Conservation (phyloP, 495 filamentous ascomycete genomes). For the Penicillium coffeae region DNA sequence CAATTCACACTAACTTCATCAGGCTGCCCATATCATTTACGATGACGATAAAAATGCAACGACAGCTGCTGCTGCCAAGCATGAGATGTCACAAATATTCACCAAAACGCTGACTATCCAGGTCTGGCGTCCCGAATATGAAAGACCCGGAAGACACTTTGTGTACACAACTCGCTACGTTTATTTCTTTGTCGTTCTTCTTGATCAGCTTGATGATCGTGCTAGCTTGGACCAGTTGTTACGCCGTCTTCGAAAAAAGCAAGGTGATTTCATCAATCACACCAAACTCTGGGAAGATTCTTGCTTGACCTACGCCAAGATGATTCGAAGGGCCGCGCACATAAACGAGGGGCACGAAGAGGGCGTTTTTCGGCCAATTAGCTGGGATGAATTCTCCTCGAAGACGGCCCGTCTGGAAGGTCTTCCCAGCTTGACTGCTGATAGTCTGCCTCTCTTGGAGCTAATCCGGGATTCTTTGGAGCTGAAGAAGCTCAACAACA, state of each 20-base stretch:
- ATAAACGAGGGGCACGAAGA: conserved; percentile 69
- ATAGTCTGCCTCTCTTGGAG: conserved; percentile 51
- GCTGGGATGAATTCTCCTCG: conserved; percentile 73
- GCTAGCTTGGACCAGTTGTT: conserved; percentile 74
- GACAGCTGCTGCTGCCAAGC: conserved; percentile 61
- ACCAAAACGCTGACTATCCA: conserved; percentile 92
- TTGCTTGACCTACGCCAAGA: conserved; percentile 66
- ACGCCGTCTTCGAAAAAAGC: conserved; percentile 75
- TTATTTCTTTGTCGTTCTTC: conserved; percentile 68
- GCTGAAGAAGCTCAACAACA: conserved; percentile 84
- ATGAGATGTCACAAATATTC: conserved; percentile 81
- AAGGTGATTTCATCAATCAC: conserved; percentile 82
- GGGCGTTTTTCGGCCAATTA: conserved; percentile 72
- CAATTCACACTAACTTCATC: conserved; percentile 11
- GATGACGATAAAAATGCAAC: conserved; percentile 44
- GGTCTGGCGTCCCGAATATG: conserved; percentile 93
- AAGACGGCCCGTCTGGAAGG: conserved; percentile 53
- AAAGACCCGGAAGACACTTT: conserved; percentile 87
- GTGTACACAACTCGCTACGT: conserved; percentile 92
- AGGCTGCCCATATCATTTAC: conserved; percentile 72
- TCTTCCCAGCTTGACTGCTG: conserved; percentile 41
- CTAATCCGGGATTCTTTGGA: conserved; percentile 81
- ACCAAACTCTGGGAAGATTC: conserved; percentile 78
- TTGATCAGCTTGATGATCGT: conserved; percentile 73
- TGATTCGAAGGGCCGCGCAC: conserved; percentile 62